Evolutionary conservation across 2,329 filamentous ascomycete genomes (phyloP), one percentile per base, ranked within the genome.

Genomic region (Aspergillus sp.): DNA sequence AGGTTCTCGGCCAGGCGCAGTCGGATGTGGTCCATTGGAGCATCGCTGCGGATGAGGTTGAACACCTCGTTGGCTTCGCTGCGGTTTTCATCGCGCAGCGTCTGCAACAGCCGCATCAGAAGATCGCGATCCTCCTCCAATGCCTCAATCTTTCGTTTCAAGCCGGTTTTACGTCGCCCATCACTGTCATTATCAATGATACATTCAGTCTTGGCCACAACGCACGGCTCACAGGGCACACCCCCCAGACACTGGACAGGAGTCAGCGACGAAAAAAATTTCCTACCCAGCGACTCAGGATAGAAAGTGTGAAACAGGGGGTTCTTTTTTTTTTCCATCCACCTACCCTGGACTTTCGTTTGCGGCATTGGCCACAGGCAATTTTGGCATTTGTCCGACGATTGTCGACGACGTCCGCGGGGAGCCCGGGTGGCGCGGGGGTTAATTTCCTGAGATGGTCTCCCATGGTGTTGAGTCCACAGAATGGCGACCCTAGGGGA

Each of bases 31-130:
- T 12, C 7, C 27, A 58, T 31, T n/a, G 57, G 44, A 2, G 49
- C 51, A 49, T 59, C 52, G 12, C 45, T 52, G 26, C 51, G 54
- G 42, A 61, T 57, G 4, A 60, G 42, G 12, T 51, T 45, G 19
- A 59, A 40, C 6, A 62, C 32, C 29, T 52, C 48, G 6, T 32
- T 37, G n/a, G 47, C 39, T n/a, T 47, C 45, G 13, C 39, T 40
- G 26, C 44, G 36, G 10, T 52, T 40, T 8, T 43, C 51, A 12
- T 49, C 43, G n/a, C 52, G 49, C 32, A 62, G 48, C 11, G 39
- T 52, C 11, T 46, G 37, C 27, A 60, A 32, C 2, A 62, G 42
- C 33, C 44, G 46, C 29, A 49, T 34, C 2, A 61, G 46, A 12
- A 43, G 27, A 35, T 41, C 40, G 33, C 19, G n/a, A 47, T 39